Evolutionary conservation across 176 grass and related monocot genomes (phyloP).

Genomic region (Lolium perenne): DNA sequence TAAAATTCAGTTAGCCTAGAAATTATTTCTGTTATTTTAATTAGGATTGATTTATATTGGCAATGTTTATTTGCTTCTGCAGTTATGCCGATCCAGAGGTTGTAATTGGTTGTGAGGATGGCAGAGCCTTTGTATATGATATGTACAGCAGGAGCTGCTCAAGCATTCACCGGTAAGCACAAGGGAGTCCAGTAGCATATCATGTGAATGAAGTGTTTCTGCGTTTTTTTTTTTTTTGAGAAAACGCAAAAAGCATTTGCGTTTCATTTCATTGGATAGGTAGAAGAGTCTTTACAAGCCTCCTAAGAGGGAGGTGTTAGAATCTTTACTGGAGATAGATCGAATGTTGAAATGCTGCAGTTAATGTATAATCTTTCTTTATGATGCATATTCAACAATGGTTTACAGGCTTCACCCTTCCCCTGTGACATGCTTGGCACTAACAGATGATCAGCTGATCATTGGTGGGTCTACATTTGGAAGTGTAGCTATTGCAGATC

Average conservation of each 20-base stretch:
- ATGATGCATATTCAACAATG: conserved; percentile 22
- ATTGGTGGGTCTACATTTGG: conserved; percentile 90
- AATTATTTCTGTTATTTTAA: conserved; percentile 15
- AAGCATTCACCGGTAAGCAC: conserved; percentile 70
- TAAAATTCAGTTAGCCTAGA: conserved; percentile 14
- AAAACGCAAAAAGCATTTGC: no score
- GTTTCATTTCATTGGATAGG: no score
- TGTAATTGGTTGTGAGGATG: conserved; percentile 94
- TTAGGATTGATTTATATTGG: conserved; percentile 19
- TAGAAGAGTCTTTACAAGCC: no score
- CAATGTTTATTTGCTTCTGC: conserved; percentile 46
- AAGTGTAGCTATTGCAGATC: conserved; percentile 82
- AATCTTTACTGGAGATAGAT: conserved; percentile 6
- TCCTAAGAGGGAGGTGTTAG: neutral
- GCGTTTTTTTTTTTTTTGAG: neutral
- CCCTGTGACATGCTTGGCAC: conserved; percentile 76
- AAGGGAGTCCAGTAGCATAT: neutral
- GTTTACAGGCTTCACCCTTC: conserved; percentile 80
- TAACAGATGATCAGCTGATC: conserved; percentile 86
- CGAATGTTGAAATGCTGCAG: neutral
- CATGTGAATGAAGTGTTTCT: conserved; percentile 29
- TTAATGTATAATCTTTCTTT: conserved; percentile 20
- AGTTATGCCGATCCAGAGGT: conserved; percentile 89
- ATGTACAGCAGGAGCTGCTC: conserved; percentile 95
- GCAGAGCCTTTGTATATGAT: conserved; percentile 86